These are phyloP conservation scores for Ophiosphaerella korrae DNA, from an alignment of 2,329 filamentous ascomycete genomes.

Conservation along the genomic window DNA sequence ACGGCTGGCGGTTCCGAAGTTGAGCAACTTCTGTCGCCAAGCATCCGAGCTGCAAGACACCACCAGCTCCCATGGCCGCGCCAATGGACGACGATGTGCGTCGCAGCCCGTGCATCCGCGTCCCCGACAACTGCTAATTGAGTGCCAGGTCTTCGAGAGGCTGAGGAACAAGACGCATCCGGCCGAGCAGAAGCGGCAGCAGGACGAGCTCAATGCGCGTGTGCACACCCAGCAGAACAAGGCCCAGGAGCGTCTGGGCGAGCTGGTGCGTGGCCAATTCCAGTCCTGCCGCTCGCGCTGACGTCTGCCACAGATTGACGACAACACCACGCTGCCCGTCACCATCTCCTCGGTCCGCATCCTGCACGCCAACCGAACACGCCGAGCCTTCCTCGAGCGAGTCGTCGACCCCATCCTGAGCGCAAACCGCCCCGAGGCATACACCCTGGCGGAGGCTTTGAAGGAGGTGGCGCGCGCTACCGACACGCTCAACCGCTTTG, in stretches of 20 bases:
- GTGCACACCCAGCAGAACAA: slow-evolving; percentile 64
- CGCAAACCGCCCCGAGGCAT: slow-evolving; percentile 67
- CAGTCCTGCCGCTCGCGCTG: slow-evolving; percentile 4
- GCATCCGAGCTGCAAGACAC: slow-evolving; percentile 27
- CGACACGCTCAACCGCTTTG: slow-evolving; percentile 78
- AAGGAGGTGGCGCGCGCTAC: slow-evolving; percentile 71
- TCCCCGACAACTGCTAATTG: slow-evolving; percentile 15
- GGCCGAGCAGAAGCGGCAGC: slow-evolving; percentile 62
- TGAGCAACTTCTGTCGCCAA: slow-evolving; percentile 26
- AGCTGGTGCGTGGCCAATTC: slow-evolving; percentile 60
- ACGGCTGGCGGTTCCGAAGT: background rate
- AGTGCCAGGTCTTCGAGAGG: slow-evolving; percentile 62
- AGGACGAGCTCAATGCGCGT: slow-evolving; percentile 65
- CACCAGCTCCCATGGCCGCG: slow-evolving; percentile 49
- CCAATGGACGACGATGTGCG: slow-evolving; percentile 55
- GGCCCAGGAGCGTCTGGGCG: slow-evolving; percentile 66
- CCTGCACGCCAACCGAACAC: slow-evolving; percentile 82
- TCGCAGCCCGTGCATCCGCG: background rate
- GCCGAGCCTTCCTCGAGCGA: slow-evolving; percentile 79
- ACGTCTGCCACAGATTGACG: slow-evolving; percentile 63
- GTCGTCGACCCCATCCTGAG: slow-evolving; percentile 79
- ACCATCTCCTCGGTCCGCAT: slow-evolving; percentile 85
- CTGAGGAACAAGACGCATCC: slow-evolving; percentile 64
- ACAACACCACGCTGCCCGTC: slow-evolving; percentile 85
- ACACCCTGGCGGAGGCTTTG: slow-evolving; percentile 78